These are phyloP conservation scores for Incumbomyces lentus DNA, from an alignment of 2,329 filamentous ascomycete species.

Conservation along the genomic window DNA sequence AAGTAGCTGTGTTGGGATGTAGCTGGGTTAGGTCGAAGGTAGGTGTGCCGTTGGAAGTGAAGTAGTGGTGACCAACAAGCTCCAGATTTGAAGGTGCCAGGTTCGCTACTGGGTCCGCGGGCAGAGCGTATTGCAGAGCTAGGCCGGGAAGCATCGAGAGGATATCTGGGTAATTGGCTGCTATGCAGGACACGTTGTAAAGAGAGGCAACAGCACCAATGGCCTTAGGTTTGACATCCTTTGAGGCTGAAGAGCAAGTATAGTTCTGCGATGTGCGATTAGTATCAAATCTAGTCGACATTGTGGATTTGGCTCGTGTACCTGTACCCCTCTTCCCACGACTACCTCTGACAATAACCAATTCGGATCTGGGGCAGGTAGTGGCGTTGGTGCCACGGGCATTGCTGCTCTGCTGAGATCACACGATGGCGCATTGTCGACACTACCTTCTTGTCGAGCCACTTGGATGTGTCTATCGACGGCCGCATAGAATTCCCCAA, in stretches of 20 bases:
- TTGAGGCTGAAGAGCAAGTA: slow-evolving; percentile 59
- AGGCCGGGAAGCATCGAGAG: slow-evolving; percentile 55
- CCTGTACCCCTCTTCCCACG: slow-evolving; percentile 67
- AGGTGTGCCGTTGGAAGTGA: slow-evolving; percentile 58
- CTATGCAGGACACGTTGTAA: slow-evolving; percentile 78
- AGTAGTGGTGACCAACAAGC: slow-evolving; percentile 72
- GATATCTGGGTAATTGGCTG: slow-evolving; percentile 57
- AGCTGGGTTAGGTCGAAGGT: slow-evolving; percentile 64
- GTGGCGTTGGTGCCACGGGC: slow-evolving; percentile 41
- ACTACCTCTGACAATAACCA: slow-evolving; percentile 65
- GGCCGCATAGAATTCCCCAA: slow-evolving; percentile 30
- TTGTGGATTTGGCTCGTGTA: slow-evolving; percentile 20
- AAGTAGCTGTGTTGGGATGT: slow-evolving; percentile 27
- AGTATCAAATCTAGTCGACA: not conserved
- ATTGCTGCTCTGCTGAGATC: slow-evolving; percentile 27
- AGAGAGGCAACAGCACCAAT: slow-evolving; percentile 71
- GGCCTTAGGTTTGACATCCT: slow-evolving; percentile 51
- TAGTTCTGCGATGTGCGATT: slow-evolving; percentile 62
- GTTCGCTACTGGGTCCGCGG: slow-evolving; percentile 23
- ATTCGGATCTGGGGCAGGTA: slow-evolving; percentile 52
- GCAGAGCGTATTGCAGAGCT: slow-evolving; percentile 56
- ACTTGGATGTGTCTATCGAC: slow-evolving; percentile 31
- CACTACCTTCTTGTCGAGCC: slow-evolving; percentile 13
- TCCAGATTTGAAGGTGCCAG: slow-evolving; percentile 47
- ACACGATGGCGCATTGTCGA: slow-evolving; percentile 21